Conservation (phyloP, 2,329 filamentous ascomycete species). For the Cladorrhinum sp. region DNA sequence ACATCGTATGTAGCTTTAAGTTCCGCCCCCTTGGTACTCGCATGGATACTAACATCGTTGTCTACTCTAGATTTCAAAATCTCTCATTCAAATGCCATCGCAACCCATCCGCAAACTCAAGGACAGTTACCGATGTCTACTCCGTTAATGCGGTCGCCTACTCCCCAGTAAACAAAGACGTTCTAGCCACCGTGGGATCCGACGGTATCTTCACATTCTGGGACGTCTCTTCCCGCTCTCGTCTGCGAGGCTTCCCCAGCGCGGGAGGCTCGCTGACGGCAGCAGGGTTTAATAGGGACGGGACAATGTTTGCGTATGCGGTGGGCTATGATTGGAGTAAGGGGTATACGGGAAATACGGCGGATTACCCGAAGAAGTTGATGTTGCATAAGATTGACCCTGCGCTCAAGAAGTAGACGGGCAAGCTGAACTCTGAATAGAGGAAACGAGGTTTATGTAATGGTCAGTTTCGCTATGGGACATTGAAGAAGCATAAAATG, state of each 20-base stretch:
- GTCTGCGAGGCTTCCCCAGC: slow-evolving; percentile 52
- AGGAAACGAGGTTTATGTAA: neutral
- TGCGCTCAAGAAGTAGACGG: slow-evolving; percentile 19
- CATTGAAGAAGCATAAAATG: neutral
- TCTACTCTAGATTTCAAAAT: slow-evolving; percentile 17
- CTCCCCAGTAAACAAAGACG: slow-evolving; percentile 27
- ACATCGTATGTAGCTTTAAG: slow-evolving; percentile 22
- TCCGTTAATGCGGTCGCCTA: slow-evolving; percentile 34
- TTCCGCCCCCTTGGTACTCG: neutral
- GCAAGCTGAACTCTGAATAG: neutral
- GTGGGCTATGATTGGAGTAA: slow-evolving; percentile 73
- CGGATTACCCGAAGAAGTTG: slow-evolving; percentile 28
- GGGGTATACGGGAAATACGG: slow-evolving; percentile 45
- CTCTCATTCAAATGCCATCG: slow-evolving; percentile 37
- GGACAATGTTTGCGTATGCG: slow-evolving; percentile 57
- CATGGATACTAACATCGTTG: neutral
- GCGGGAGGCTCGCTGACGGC: slow-evolving; percentile 56
- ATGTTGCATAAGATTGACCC: slow-evolving; percentile 30
- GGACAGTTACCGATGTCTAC: slow-evolving; percentile 30
- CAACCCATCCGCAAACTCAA: slow-evolving; percentile 11
- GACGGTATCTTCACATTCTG: slow-evolving; percentile 46
- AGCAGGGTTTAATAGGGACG: slow-evolving; percentile 60
- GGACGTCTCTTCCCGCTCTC: slow-evolving; percentile 52
- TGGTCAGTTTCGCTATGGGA: neutral
- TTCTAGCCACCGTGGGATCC: slow-evolving; percentile 34